Evolutionary conservation across 176 grass and related monocot genomes (phyloP), one percentile per base, ranked within the genome.

Genomic region (Eleusine coracana): DNA sequence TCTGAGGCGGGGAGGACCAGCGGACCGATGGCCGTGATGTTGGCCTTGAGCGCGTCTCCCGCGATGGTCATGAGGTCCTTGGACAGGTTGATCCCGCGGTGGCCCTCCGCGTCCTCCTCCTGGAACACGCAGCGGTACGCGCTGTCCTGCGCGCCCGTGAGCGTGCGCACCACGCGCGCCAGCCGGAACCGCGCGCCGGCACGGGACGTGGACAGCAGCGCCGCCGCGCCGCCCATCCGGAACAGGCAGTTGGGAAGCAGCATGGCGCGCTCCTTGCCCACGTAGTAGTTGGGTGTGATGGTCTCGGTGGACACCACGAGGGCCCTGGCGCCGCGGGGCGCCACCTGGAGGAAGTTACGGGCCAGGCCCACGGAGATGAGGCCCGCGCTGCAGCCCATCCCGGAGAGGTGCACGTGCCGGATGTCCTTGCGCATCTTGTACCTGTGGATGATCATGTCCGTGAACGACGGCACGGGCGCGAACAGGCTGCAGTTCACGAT

Each of bases 61-160:
- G 92, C 92, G 70, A 94, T 87, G 52, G 84, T 81, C 92, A 94
- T 94, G 1, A 94, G 92, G 85, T 94, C 92, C 81, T 94, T 94
- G 50, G 48, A 65, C 16, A 94, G 87, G 77, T 92, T 92, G 75
- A 94, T 94, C 7, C 92, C 89, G 5, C 80, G 77, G 76, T 85
- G 68, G 5, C 84, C 89, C 73, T 92, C 89, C 0, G 46, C 82
- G 80, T 94, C 92, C 71, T 94, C 89, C 77, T 94, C 87, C 82
- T 94, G 92, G 88, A 87, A 94, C 76, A 94, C 92, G 73, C 92
- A 94, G 42, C 75, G 90, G 73, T 92, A 92, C 4, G 92, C 89
- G 73, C 69, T 50, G 83, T 94, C 92, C 65, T 72, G 81, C 2
- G 84, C 84, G 31, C 92, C 92, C 5, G 90, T 94, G 5, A 92